Base-by-base conservation (phyloP, 208 protist species). In the Tritrichomonas foetus region DNA sequence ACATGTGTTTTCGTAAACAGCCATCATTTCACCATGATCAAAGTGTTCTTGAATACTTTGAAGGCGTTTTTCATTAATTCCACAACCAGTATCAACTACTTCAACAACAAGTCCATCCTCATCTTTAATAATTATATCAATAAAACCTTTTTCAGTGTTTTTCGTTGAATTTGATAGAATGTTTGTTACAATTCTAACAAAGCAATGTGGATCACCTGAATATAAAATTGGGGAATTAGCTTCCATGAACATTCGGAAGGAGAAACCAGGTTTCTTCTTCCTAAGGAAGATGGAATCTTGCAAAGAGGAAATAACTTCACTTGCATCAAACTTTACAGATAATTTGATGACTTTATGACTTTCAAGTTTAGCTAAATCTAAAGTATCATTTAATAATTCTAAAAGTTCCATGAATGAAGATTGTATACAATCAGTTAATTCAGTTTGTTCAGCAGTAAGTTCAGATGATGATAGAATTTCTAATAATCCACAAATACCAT, bases 111-210 rank as follows among this genome's bases (percentile, higher is more conserved):
- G n/a, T 8, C 41, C 41, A 8, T 39, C 33, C 16, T 14, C 41
- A 44, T 69, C 82, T n/a, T 93, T 30, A 39, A 53, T 39, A 16
- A 93, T 5, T 33, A 39, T 82, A n/a, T 50, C n/a, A 11, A 94
- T 72, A 13, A 41, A 39, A 13, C 66, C 93, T 82, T 94, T 75
- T 14, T 92, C 61, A 30, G 95, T 95, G 80, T 95, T 96, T 61
- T 96, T 96, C 33, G 95, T 53, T 0, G 96, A 93, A 92, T 96
- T 96, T 9, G 92, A 84, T 33, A 95, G 27, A 0, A 96, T 41
- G 78, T 96, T 96, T 8, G 93, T n/a, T 2, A 95, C 16, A 0
- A 96, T 94, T 39, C 96, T 94, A 22, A 93, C 25, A 27, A 96
- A 53, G 22, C 47, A 82, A 36, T 82, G 74, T 49, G 74, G 74